A percentile compares a stretch with the other conserved stretches of the same genome.
These are phyloP conservation scores for Pythium grandisporangium DNA, from an alignment of 352 stramenopile genomes.

Conservation along the genomic window DNA sequence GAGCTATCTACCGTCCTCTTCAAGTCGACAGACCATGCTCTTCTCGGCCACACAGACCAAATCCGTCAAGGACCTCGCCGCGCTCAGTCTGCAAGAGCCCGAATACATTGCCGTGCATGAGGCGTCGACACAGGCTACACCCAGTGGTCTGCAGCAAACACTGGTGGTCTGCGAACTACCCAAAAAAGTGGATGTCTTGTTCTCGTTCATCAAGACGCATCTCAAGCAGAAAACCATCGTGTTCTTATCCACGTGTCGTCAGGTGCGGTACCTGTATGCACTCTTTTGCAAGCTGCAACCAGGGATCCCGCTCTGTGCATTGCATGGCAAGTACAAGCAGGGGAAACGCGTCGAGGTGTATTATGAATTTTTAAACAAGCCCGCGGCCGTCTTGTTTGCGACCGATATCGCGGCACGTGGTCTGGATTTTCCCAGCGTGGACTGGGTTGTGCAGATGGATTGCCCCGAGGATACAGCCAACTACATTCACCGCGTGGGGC, in stretches of 20 bases:
- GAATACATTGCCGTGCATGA: constrained; percentile 98
- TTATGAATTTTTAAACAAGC: constrained; percentile 96
- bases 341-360: constrained; percentile 97
- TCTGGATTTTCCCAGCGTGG: constrained; percentile 97
- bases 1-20: constrained; percentile 90
- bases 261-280: constrained; percentile 94
- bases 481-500: constrained; percentile 98
- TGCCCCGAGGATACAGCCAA: constrained; percentile 95
- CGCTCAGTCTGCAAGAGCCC: constrained; percentile 90
- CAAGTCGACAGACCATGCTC: constrained; percentile 94
- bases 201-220: constrained; percentile 98
- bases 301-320: constrained; percentile 92
- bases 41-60: constrained; percentile 98
- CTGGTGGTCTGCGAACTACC: constrained; percentile 93
- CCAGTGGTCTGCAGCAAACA: constrained; percentile 90
- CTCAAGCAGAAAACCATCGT: constrained; percentile 98
- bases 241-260: constrained; percentile 96
- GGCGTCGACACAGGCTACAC: constrained; percentile 85
- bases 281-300: constrained; percentile 97
- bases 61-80: constrained; percentile 94
- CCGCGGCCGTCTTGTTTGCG: constrained; percentile 93
- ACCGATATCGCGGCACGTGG: constrained; percentile 98
- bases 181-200: constrained; percentile 97
- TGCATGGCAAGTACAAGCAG: constrained; percentile 99
- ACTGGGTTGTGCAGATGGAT: constrained; percentile 98